Evolutionary conservation across 164 flowering plant species (phyloP), one percentile per base, ranked within the genome.

Genomic region (Houttuynia cordata): DNA sequence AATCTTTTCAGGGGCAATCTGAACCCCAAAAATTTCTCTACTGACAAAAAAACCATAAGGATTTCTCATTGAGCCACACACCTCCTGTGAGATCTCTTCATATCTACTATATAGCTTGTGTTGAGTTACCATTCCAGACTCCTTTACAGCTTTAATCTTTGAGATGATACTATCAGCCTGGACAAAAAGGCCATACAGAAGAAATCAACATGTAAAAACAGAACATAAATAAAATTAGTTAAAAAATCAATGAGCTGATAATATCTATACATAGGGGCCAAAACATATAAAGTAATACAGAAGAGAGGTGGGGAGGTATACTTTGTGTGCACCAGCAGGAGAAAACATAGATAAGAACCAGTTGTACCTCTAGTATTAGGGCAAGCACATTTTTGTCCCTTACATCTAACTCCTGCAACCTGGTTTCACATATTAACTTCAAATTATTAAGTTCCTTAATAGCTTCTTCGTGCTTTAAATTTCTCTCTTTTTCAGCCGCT

Each of bases 401-500:
- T 34, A 65, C 60, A 53, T 75, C 81, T 7, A 84, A 74, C 51
- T 73, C 78, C 41, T 14, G 74, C 67, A 73, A 82, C 73, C 68
- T 75, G n/a, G 82, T 73, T 79, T 84, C 90, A 25, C 74, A 68
- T 68, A 83, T 81, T 64, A 71, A 65, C 75, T 80, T 87, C 57
- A 82, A 77, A 53, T 69, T 70, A 54, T 76, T 73, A 18, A 89
- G 61, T 53, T 78, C 80, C 65, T 73, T 83, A 19, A 70, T 61
- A 51, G 81, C 83, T 56, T 81, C 86, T 51, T 75, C 80, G 60
- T 59, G 70, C 69, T 76, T 84, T 37, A 65, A 57, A 63, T 78
- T 71, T 72, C 73, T 83, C 67, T 93, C 92, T 65, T 79, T 79
- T 62, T 81, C 83, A 63, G 80, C 53, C 62, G 77, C 84, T 74